Evolutionary conservation across 2,329 filamentous ascomycete species (phyloP).

Genomic region (Colletotrichum acutatum): DNA sequence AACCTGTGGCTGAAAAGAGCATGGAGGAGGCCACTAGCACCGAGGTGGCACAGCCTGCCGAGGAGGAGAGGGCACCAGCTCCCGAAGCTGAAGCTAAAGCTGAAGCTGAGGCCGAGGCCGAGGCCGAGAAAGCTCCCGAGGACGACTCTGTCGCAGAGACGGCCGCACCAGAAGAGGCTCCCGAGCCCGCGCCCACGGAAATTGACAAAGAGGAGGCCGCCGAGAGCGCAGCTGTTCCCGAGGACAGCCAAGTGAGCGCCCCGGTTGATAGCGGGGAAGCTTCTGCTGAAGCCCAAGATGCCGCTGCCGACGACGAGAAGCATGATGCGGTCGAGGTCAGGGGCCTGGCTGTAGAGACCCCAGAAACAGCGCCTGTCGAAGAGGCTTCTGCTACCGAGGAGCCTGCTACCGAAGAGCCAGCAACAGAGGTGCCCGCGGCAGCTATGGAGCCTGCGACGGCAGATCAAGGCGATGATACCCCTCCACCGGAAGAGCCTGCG

Average conservation of each 20-base stretch:
- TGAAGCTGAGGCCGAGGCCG: background rate
- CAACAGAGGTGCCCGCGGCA: background rate
- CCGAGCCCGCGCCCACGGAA: background rate
- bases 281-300: background rate
- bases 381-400: background rate
- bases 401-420: background rate
- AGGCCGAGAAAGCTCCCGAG: background rate
- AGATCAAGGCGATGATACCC: background rate
- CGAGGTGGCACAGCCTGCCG: constrained; percentile 3
- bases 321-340: background rate
- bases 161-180: background rate
- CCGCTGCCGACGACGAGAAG: background rate
- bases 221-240: background rate
- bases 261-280: background rate
- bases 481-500: background rate
- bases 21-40: constrained; percentile 12
- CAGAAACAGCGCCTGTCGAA: background rate
- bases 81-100: background rate
- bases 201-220: background rate
- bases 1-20: constrained; percentile 32
- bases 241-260: background rate
- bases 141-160: background rate
- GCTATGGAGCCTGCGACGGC: background rate
- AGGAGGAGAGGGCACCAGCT: background rate
- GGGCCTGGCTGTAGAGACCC: background rate